Base-by-base conservation (phyloP, 2,329 filamentous ascomycete genomes). In the Aspergillus udagawae region DNA sequence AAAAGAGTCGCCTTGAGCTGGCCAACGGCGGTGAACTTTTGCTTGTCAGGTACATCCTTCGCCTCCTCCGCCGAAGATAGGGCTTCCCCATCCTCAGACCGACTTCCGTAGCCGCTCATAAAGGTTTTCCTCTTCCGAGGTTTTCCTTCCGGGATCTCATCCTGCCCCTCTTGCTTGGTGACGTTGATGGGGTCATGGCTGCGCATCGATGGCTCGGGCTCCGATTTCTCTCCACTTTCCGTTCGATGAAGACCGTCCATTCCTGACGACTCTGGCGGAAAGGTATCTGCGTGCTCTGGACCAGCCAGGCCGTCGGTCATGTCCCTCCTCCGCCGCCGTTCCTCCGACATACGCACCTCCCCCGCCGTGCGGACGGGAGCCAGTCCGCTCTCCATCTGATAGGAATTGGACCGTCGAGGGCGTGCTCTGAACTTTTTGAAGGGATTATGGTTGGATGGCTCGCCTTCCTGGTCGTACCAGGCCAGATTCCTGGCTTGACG, bases 1-100 rank as follows among this genome's bases (percentile, higher is more conserved):
- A 96, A 83, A 3, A 96, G 65, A 0, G 91, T 92, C 20, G 89
- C 85, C 64, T 86, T 85, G 32, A 78, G 52, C 63, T 78, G 76
- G 47, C 71, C 70, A 17, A 65, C 67, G 29, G 71, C 57, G 1
- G 76, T 78, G 55, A 75, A 78, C 27, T 63, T 67, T 23, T 70
- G 71, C 41, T 66, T 70, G 5, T 66, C 63, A n/a, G 45, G 51
- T 10, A 59, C 53, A 12, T 59, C 57, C 52, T 64, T 62, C 12
- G 41, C 49, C 12, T 58, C 56, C 49, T 60, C 60, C 21, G 17
- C 32, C 28, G 51, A 54, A 27, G 25, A 49, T 23, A 41, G 28
- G 52, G 58, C 60, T 32, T 60, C 51, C 27, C 59, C 56, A 44
- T 62, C 59, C 3, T 57, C 51, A 14, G 53, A 58, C 17, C 38